Evolutionary conservation across 1,284 basidiomycete species (phyloP).

Genomic region (Neonothopanus nambi): DNA sequence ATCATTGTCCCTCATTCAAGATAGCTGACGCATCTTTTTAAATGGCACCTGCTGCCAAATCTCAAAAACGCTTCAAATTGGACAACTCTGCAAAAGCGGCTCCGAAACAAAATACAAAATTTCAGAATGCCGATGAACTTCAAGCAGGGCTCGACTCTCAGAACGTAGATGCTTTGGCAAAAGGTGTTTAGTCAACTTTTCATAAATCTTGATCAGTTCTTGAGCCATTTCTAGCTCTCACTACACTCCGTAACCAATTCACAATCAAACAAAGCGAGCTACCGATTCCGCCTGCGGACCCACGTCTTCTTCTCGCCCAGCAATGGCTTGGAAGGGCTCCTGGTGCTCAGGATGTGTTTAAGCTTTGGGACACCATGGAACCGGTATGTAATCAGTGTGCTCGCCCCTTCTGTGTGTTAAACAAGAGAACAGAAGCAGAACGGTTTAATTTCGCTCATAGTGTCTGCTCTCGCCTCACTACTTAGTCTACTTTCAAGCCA

Average conservation of each 20-base stretch:
- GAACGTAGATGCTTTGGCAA: slow-evolving; percentile 23
- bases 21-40: too few species aligned
- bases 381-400: slow-evolving; percentile 39
- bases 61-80: slow-evolving; percentile 17
- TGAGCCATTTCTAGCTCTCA: slow-evolving; percentile 38
- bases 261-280: slow-evolving; percentile 44
- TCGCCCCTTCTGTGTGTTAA: slow-evolving; percentile 3
- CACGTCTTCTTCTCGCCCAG: slow-evolving; percentile 55
- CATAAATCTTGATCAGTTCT: not conserved
- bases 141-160: slow-evolving; percentile 14
- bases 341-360: slow-evolving; percentile 61
- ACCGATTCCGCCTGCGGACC: slow-evolving; percentile 51
- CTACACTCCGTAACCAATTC: slow-evolving; percentile 53
- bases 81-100: slow-evolving; percentile 1
- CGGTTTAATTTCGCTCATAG: slow-evolving; percentile 41
- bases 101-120: slow-evolving; percentile 11
- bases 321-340: slow-evolving; percentile 60
- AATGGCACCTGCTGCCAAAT: slow-evolving; percentile 7
- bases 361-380: slow-evolving; percentile 54
- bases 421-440: slow-evolving; percentile 41
- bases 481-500: slow-evolving; percentile 63
- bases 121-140: slow-evolving; percentile 27
- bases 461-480: slow-evolving; percentile 56
- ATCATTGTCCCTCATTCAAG: too few species aligned
- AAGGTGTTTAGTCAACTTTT: slow-evolving; percentile 18